Evolutionary conservation across 2,329 filamentous ascomycete genomes (phyloP).

Genomic region (Bipolaris oryzae): DNA sequence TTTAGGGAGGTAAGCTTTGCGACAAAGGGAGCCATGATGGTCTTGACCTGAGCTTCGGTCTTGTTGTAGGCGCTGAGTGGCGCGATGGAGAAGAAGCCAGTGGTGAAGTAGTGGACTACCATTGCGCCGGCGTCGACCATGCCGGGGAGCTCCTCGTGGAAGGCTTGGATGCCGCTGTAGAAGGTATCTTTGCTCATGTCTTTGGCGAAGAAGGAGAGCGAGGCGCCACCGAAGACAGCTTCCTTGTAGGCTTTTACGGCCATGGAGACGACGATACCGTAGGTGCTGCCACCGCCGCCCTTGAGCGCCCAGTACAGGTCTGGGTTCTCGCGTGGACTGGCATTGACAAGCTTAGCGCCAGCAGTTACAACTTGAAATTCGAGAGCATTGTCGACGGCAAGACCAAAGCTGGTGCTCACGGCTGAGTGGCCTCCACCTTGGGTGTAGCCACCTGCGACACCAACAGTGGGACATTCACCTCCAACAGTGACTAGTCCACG

Average conservation of each 20-base stretch:
- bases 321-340: constrained; percentile 19
- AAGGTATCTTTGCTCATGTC: constrained; percentile 19
- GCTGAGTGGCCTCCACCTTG: constrained; percentile 59
- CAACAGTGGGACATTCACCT: constrained; percentile 52
- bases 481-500: constrained; percentile 25
- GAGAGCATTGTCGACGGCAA: constrained; percentile 34
- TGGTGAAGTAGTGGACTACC: constrained; percentile 26
- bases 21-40: constrained; percentile 27
- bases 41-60: constrained; percentile 17
- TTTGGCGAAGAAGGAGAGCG: constrained; percentile 18
- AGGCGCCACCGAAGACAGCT: constrained; percentile 21
- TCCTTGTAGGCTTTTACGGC: constrained; percentile 31
- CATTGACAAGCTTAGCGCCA: constrained; percentile 24
- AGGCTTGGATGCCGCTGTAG: constrained; percentile 27
- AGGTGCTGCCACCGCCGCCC: constrained; percentile 38
- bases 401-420: constrained; percentile 52
- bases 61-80: constrained; percentile 30
- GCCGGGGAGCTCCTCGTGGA: constrained; percentile 25
- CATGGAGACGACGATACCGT: constrained; percentile 31
- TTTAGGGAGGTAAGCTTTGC: constrained; percentile 16
- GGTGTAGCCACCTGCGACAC: constrained; percentile 45
- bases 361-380: constrained; percentile 34
- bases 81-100: constrained; percentile 24
- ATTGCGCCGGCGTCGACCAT: constrained; percentile 29
- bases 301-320: constrained; percentile 39